Evolutionary conservation across 139 green algal genomes (phyloP), one percentile per base, ranked within the genome.

Genomic region (Chloropicon primus): DNA sequence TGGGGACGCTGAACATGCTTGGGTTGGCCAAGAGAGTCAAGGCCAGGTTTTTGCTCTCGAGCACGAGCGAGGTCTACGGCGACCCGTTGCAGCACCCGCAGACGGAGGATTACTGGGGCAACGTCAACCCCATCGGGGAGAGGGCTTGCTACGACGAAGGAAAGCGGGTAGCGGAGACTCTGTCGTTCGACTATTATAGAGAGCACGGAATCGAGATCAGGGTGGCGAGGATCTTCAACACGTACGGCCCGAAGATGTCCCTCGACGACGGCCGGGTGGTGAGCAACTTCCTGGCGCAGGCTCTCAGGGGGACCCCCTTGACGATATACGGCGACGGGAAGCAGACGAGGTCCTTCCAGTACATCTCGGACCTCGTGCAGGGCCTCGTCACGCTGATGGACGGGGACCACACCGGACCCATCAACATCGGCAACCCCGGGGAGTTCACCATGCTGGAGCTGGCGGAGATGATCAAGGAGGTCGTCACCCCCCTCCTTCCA

Each of bases 181-280:
- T 98, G 28, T 89, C 89, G 10, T 97, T 98, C 86, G 94, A 98
- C 85, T 98, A 98, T 88, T 82, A 79, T 29, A 84, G 94, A 21
- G 92, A 97, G 85, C 93, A 98, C 80, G 79, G 77, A 75, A 74
- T 92, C 25, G 89, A 92, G 77, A 87, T 97, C 22, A 93, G 95
- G 72, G 96, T 99, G 76, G 91, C 97, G 71, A 92, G 96, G 77
- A 99, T 99, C 82, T 99, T 99, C 93, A 99, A 99, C 90, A 99
- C 96, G 0, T 98, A 97, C 77, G 85, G 96, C 24, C 96, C 96
- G 0, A 89, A 91, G 78, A 99, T 99, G 96, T 93, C 92, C 1
- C 89, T 99, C 62, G 96, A 99, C 80, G 96, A 99, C 75, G 96
- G 96, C 5, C 89, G 96, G 23, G 96, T 99, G 2, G 96, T 99